Evolutionary conservation across 1,284 basidiomycete genomes (phyloP), one percentile per base, ranked within the genome.

Genomic region (Ganoderma lingzhi): DNA sequence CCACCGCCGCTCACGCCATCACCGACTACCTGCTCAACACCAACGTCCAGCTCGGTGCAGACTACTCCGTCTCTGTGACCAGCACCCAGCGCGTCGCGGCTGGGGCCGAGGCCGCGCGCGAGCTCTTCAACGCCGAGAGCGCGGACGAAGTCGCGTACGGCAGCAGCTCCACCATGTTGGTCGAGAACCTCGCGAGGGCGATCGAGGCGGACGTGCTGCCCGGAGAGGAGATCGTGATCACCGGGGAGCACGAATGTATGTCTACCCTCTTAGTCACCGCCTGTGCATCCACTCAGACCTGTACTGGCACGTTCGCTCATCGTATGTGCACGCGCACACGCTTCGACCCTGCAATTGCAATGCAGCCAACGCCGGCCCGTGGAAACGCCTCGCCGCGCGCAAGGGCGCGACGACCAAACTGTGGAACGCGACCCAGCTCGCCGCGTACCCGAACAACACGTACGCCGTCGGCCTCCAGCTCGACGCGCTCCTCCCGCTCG

Each of bases 231-330:
- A 87, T 95, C 66, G 88, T 95, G 68, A 76, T 94, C 45, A 91
- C 89, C 0, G 87, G 87, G 1, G 93, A 95, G 77, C 93, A 95
- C 73, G 93, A 95, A 84, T 88, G 91, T 93, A 59, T 37, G 79
- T 75, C 35, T 2, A n/a, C 48, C 55, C 12, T 30, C 32, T 66
- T 51, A 64, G 32, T 14, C 59, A 56, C 17, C 23, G 19, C 2
- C 30, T 41, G n/a, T 2, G 23, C 28, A 3, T 55, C 14, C 41
- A 15, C 12, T 42, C 41, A 42, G 41, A 42, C 12, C 41, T 14
- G 41, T 15, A 10, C 14, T 23, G 23, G 23, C 14, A 14, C 41
- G 41, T 10, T 15, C 41, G 41, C 14, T 14, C 41, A 42, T 42
- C 41, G 41, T 15, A 12, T 48, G 28, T 23, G 23, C 23, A 23